Evolutionary conservation across 202 grass and related monocot genomes (phyloP).

Genomic region (Schoenoplectus triqueter): DNA sequence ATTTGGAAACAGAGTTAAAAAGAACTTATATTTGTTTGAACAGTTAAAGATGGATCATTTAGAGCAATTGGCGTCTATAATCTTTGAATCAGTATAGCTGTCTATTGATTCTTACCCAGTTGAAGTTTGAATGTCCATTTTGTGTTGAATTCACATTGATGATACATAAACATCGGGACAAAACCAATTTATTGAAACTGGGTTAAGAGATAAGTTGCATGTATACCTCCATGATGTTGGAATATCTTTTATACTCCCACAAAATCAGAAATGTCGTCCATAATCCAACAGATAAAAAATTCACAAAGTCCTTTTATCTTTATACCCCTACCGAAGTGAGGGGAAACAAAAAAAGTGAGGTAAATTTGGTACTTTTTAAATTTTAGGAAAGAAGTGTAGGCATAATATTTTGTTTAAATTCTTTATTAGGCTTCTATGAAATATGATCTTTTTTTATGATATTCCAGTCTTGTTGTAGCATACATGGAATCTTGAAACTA

Average conservation of each 20-base stretch:
- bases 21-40: not conserved
- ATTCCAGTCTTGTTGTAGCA: not conserved
- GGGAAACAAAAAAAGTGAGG: too few species aligned
- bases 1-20: slow-evolving; percentile 24
- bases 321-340: too few species aligned
- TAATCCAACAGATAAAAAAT: too few species aligned
- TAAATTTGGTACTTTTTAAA: too few species aligned
- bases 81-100: not conserved
- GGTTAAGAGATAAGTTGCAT: slow-evolving; percentile 11
- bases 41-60: not conserved
- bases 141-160: not conserved
- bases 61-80: not conserved
- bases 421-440: not conserved
- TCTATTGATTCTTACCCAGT: not conserved
- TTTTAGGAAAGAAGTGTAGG: too few species aligned
- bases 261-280: too few species aligned
- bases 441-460: not conserved
- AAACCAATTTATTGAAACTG: slow-evolving; percentile 19
- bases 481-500: not conserved
- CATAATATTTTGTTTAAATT: not conserved
- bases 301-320: too few species aligned
- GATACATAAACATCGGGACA: not conserved
- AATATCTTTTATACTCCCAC: not conserved
- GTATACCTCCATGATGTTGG: not conserved
- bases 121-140: not conserved